These are phyloP conservation scores for Bolboschoenus planiculmis DNA, from an alignment of 176 grass and related monocot species.

Conservation along the genomic window DNA sequence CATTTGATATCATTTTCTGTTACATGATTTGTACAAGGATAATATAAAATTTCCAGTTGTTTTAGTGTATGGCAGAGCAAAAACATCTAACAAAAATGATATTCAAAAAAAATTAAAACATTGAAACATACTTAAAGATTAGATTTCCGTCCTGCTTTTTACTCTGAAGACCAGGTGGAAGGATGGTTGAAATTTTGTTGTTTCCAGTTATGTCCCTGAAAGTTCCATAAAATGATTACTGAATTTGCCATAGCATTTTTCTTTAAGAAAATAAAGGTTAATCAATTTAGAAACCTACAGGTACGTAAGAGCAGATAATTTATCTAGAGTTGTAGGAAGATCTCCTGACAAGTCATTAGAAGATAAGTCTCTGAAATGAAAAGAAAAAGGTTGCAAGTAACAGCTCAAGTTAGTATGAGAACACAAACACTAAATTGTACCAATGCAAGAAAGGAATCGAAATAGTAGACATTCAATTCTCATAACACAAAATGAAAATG, in stretches of 20 bases:
- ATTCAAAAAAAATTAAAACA: neutral
- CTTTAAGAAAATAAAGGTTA: neutral
- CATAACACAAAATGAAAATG: too few species aligned
- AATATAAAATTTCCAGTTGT: neutral
- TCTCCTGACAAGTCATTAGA: conserved; percentile 31
- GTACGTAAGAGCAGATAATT: conserved; percentile 29
- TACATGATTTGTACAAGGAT: neutral
- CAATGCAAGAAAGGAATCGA: too few species aligned
- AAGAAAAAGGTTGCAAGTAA: too few species aligned
- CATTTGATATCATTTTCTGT: too few species aligned
- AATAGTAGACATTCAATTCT: too few species aligned
- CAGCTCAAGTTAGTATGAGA: neutral
- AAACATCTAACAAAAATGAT: neutral
- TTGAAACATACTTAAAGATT: neutral
- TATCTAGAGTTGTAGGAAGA: conserved; percentile 27
- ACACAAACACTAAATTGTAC: too few species aligned
- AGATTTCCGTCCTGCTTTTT: neutral
- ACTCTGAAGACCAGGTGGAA: neutral
- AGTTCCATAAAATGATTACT: neutral
- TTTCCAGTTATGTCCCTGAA: conserved; percentile 6
- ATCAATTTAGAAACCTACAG: conserved; percentile 33
- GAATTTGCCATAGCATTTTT: neutral
- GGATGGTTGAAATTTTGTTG: neutral
- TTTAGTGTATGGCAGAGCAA: neutral
- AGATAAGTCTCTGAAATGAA: conserved; percentile 30